phyloP scores from a whole-genome alignment of 805 yeast genomes.

The Pichia scutulata region DNA sequence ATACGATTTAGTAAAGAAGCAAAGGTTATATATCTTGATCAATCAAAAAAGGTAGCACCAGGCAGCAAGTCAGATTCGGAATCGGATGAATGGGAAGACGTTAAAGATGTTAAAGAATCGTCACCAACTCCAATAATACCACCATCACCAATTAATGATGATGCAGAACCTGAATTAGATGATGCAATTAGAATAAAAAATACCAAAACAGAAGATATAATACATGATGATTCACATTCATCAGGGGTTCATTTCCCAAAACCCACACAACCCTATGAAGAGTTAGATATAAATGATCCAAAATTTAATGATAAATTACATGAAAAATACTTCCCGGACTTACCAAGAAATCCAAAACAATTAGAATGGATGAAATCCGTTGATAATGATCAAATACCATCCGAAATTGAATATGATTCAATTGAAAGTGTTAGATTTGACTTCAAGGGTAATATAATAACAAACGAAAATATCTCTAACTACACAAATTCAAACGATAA shows the following conservation, averaged over 20 bases:
- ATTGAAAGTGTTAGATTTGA: slow-evolving; percentile 78
- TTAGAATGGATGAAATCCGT: slow-evolving; percentile 84
- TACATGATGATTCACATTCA: slow-evolving; percentile 23
- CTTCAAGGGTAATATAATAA: slow-evolving; percentile 70
- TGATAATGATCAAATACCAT: slow-evolving; percentile 35
- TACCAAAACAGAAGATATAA: slow-evolving; percentile 29
- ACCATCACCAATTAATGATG: slow-evolving; percentile 5
- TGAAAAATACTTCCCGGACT: slow-evolving; percentile 80
- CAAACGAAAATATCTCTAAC: slow-evolving; percentile 23
- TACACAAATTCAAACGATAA: slow-evolving; percentile 9
- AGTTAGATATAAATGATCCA: slow-evolving; percentile 62
- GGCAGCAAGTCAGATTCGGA: slow-evolving; percentile 13
- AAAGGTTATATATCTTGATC: slow-evolving; percentile 23
- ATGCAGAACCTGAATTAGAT: slow-evolving; percentile 37
- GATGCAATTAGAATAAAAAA: slow-evolving; percentile 32
- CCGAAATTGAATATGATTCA: slow-evolving; percentile 38
- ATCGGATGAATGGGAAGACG: slow-evolving; percentile 40
- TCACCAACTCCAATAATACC: slow-evolving; percentile 9
- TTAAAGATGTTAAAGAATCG: slow-evolving; percentile 41
- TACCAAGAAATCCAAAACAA: slow-evolving; percentile 75
- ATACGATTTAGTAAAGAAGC: slow-evolving; percentile 28
- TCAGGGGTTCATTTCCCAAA: slow-evolving; percentile 55
- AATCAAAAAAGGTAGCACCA: slow-evolving; percentile 5
- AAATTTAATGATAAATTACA: slow-evolving; percentile 72
- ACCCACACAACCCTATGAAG: slow-evolving; percentile 32